Evolutionary conservation across 2,329 filamentous ascomycete species (phyloP), one percentile per base, ranked within the genome.

Genomic region (Aureobasidium sp.): DNA sequence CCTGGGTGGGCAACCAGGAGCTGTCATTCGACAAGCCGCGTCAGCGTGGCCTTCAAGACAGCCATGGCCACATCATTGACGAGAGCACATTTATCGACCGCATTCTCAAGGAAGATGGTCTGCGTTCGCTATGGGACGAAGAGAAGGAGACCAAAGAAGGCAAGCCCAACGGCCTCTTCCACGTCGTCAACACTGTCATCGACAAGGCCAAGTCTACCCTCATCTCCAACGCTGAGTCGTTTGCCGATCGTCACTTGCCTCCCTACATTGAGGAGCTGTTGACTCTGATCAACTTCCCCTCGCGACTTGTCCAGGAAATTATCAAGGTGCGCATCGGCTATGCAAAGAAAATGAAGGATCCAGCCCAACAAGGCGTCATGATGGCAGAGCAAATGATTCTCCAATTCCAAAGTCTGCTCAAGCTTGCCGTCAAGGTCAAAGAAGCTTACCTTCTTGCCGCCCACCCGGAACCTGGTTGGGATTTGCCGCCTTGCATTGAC

Each of bases 341-440:
- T 68, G 90, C 91, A 16, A 89, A 85, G 71, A 91, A 90, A 68
- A 95, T 96, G 83, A 95, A 91, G 71, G 91, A 97, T 63, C 89
- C 90, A 8, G 86, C 90, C 1, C 88, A 93, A 71, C 88, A 95
- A 67, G 94, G 90, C 59, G 79, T 88, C 22, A 86, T 98, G 74
- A 89, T 98, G 78, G 88, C 94, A 56, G 90, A 97, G 66, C 91
- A 97, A 71, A 95, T 97, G 88, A 96, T 98, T 58, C 79, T 87
- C 0, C 93, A 98, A 65, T 97, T 98, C 62, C 90, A 95, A 69
- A 88, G 96, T 39, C 74, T 97, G 52, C 81, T 98, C 58, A 90
- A 88, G 64, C 83, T 97, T 59, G 91, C 93, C 27, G 90, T 95
- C 56, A 81, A 85, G 57, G 95, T 97, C 70, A 98, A 97, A 70